These are phyloP conservation scores for Kalanchoe fedtschenkoi DNA, from an alignment of 164 flowering plant genomes.

Conservation along the genomic window DNA sequence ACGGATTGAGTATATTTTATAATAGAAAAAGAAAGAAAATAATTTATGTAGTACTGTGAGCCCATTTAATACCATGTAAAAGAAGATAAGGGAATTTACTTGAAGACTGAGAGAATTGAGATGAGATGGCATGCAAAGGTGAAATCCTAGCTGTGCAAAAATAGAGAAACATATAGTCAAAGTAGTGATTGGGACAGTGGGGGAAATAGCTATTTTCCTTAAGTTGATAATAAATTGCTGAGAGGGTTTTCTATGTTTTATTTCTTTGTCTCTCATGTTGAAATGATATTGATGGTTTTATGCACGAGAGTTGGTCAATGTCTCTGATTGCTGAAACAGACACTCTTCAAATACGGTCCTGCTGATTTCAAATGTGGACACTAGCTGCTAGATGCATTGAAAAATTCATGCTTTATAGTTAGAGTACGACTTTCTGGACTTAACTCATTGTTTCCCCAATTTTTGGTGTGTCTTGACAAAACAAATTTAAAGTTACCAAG, in stretches of 20 bases:
- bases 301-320: conserved; percentile 1
- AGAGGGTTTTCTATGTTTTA: neutral
- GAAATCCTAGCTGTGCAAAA: neutral
- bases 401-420: neutral
- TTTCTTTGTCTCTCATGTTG: neutral
- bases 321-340: neutral
- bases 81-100: too few species aligned
- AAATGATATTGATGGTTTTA: neutral
- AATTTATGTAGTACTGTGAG: too few species aligned
- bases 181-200: conserved; percentile 1
- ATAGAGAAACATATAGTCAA: neutral
- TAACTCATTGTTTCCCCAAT: neutral
- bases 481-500: neutral
- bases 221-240: neutral
- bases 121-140: too few species aligned
- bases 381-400: neutral
- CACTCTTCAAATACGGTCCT: conserved; percentile 1
- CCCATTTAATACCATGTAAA: too few species aligned
- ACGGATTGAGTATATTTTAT: too few species aligned
- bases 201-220: neutral
- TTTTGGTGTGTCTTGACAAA: too few species aligned
- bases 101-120: too few species aligned
- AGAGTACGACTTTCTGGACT: neutral
- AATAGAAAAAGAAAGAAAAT: too few species aligned
- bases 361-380: neutral